phyloP scores from a whole-genome alignment of 148 eudicot genomes.

The Bassia scoparia region DNA sequence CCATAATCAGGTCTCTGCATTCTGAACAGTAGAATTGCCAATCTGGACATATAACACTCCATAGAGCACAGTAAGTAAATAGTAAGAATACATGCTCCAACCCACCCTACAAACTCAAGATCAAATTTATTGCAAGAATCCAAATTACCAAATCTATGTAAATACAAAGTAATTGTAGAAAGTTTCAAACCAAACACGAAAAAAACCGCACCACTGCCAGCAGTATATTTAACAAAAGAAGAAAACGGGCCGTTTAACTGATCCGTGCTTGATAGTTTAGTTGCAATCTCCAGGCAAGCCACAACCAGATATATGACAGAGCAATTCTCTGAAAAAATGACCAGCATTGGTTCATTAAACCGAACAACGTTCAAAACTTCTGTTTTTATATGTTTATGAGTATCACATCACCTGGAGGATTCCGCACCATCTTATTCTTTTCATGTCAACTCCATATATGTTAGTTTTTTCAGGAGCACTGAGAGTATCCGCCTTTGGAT shows the following conservation, averaged over 20 bases:
- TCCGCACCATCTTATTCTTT: constrained; percentile 80
- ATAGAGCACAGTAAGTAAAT: constrained; percentile 63
- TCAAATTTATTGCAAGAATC: background rate
- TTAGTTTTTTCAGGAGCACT: constrained; percentile 74
- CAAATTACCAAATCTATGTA: background rate
- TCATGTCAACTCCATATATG: constrained; percentile 88
- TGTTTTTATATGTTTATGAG: constrained; percentile 1
- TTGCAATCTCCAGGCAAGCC: constrained; percentile 58
- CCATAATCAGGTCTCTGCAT: constrained; percentile 56
- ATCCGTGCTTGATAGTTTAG: constrained; percentile 36
- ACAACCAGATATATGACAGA: constrained; percentile 77
- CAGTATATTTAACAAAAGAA: constrained; percentile 56
- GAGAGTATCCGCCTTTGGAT: constrained; percentile 69
- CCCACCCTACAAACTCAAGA: constrained; percentile 50
- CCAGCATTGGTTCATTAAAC: constrained; percentile 10
- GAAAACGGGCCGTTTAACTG: constrained; percentile 39
- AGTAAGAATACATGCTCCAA: constrained; percentile 54
- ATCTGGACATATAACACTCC: constrained; percentile 75
- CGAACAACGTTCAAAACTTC: background rate
- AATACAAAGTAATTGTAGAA: no score
- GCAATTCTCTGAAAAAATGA: constrained; percentile 67
- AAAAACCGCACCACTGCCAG: constrained; percentile 64
- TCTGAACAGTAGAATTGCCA: constrained; percentile 72
- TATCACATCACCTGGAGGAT: constrained; percentile 69
- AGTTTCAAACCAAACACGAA: no score